Conservation (phyloP, 768 basidiomycete genomes). For the Boletus subparvulus region DNA sequence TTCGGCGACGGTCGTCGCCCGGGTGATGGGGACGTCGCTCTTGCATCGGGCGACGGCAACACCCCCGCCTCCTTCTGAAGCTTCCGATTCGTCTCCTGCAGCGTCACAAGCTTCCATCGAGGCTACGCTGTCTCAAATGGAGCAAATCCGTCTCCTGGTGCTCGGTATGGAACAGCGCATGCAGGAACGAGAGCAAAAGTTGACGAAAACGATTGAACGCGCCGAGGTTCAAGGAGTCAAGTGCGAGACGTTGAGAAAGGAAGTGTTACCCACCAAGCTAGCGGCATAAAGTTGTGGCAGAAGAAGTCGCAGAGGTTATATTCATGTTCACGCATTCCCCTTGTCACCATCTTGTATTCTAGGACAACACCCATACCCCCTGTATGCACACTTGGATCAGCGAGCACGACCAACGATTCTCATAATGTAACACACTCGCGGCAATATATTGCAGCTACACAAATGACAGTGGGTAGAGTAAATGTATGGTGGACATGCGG, state of each 20-base stretch:
- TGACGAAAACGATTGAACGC: conserved; percentile 56
- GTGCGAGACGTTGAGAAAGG: conserved; percentile 51
- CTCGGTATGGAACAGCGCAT: conserved; percentile 77
- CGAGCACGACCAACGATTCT: background rate
- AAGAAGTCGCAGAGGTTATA: background rate
- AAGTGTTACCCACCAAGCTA: conserved; percentile 30
- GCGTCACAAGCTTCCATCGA: conserved; percentile 33
- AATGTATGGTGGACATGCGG: conserved; percentile 25
- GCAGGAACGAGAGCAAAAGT: conserved; percentile 58
- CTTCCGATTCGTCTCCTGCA: conserved; percentile 8
- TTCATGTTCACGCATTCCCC: conserved; percentile 13
- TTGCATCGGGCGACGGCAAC: conserved; percentile 24
- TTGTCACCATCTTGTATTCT: conserved; percentile 24
- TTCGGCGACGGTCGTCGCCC: conserved; percentile 29
- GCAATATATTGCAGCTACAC: conserved; percentile 30
- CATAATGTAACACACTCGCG: conserved; percentile 20
- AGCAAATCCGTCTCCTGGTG: conserved; percentile 65
- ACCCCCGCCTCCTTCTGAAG: conserved; percentile 17
- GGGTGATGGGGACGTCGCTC: conserved; percentile 30
- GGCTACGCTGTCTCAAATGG: conserved; percentile 57
- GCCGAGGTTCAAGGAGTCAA: conserved; percentile 59
- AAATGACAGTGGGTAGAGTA: conserved; percentile 31
- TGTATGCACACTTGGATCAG: background rate
- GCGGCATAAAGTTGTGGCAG: conserved; percentile 3
- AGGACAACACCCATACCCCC: conserved; percentile 16